Percentiles rank a stretch among this genome's conserved stretches.
Conservation (phyloP, 805 yeast species). For the Candida coleopterorum region DNA sequence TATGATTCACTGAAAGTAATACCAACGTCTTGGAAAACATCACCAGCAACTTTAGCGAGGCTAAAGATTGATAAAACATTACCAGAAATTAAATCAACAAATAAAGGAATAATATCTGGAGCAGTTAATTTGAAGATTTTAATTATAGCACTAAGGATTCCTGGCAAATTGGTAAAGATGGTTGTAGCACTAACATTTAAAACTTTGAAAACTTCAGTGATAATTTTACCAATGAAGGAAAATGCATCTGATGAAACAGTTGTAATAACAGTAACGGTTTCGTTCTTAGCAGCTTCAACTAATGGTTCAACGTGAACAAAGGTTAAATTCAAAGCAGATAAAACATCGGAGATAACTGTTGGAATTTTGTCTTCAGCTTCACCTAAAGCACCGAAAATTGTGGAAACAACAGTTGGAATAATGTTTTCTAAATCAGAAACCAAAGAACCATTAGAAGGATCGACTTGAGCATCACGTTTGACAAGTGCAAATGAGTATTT, state of each 20-base stretch:
- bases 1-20: too few relatives aligned
- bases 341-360: neutral
- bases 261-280: neutral
- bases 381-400: neutral
- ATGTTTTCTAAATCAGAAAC: too few relatives aligned
- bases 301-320: neutral
- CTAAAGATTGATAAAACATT: too few relatives aligned
- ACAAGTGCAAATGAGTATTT: too few relatives aligned
- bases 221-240: neutral
- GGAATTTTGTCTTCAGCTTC: neutral
- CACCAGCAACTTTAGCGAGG: too few relatives aligned
- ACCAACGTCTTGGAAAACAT: too few relatives aligned
- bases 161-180: conserved; percentile 1
- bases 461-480: too few relatives aligned
- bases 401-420: conserved; percentile 3
- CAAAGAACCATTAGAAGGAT: too few relatives aligned
- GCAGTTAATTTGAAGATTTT: neutral
- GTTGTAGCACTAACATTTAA: conserved; percentile 1
- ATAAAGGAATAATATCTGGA: conserved; percentile 2
- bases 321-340: neutral
- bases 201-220: conserved; percentile 3
- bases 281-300: neutral
- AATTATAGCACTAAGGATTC: neutral
- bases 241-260: neutral
- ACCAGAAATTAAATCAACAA: conserved; percentile 5